These are phyloP conservation scores for Geotrichum reessii DNA, from an alignment of 1,139 yeast genomes.

Conservation along the genomic window DNA sequence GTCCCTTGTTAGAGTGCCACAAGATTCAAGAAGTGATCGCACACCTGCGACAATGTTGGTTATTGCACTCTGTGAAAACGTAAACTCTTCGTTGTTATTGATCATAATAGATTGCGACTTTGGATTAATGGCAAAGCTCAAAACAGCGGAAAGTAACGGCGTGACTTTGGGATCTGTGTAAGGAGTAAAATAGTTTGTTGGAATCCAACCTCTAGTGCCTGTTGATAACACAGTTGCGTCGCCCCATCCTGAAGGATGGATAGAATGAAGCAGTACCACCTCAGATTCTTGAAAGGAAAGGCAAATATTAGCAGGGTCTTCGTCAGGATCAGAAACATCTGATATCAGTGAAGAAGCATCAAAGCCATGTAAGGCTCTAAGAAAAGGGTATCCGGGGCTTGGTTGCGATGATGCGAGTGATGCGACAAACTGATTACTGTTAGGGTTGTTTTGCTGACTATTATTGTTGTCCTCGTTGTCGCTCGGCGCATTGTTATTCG, in stretches of 20 bases:
- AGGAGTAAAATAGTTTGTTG: slow-evolving; percentile 73
- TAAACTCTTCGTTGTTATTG: slow-evolving; percentile 17
- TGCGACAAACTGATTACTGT: slow-evolving; percentile 2
- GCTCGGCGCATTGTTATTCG: neutral
- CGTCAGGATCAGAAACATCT: slow-evolving; percentile 24
- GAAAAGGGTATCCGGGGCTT: slow-evolving; percentile 29
- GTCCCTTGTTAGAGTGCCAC: slow-evolving; percentile 84
- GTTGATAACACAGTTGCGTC: slow-evolving; percentile 77
- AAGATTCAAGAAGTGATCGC: slow-evolving; percentile 62
- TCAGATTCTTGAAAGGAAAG: slow-evolving; percentile 76
- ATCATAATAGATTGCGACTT: slow-evolving; percentile 27
- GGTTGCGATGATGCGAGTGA: slow-evolving; percentile 6
- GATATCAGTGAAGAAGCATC: slow-evolving; percentile 59
- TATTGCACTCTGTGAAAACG: slow-evolving; percentile 40
- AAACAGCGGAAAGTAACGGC: slow-evolving; percentile 64
- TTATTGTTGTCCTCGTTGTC: neutral
- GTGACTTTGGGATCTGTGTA: slow-evolving; percentile 49
- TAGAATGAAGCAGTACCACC: slow-evolving; percentile 78
- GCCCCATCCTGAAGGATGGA: slow-evolving; percentile 96
- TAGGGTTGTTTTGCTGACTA: neutral
- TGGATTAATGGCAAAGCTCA: slow-evolving; percentile 69
- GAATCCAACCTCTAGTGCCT: slow-evolving; percentile 90
- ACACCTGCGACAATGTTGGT: slow-evolving; percentile 80
- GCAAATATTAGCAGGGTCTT: slow-evolving; percentile 69
- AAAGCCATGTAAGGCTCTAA: slow-evolving; percentile 69